These are phyloP conservation scores for Zygoascus tannicola DNA, from an alignment of 805 yeast species.

Conservation along the genomic window DNA sequence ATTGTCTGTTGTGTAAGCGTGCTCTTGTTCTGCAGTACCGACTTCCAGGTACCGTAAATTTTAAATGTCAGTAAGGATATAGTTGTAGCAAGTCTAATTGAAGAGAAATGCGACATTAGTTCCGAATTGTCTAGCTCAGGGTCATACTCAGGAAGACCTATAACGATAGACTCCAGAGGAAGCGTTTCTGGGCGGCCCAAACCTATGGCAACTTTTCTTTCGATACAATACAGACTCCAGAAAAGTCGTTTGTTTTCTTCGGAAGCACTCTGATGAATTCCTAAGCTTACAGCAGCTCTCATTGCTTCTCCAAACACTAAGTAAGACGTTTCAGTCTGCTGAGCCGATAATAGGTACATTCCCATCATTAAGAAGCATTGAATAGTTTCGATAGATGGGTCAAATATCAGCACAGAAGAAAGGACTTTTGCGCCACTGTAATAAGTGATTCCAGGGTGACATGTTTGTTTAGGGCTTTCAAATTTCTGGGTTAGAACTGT, in stretches of 20 bases:
- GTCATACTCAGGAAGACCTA: neutral
- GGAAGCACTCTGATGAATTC: neutral
- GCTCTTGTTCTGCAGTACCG: neutral
- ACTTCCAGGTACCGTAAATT: constrained; percentile 2
- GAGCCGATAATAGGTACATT: neutral
- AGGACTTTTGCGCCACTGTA: constrained; percentile 3
- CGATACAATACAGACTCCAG: constrained; percentile 4
- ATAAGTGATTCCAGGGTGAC: constrained; percentile 1
- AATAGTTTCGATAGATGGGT: constrained; percentile 3
- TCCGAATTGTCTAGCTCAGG: neutral
- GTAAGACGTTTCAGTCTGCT: neutral
- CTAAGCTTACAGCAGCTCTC: neutral
- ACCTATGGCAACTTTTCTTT: neutral
- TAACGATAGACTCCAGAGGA: neutral
- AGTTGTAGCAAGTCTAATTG: neutral
- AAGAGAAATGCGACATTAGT: neutral
- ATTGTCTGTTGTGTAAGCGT: neutral
- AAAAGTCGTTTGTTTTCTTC: constrained; percentile 2
- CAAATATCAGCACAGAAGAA: neutral
- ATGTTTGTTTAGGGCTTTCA: too few species aligned
- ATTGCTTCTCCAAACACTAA: constrained; percentile 1
- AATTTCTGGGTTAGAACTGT: neutral
- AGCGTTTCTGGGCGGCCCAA: constrained; percentile 5
- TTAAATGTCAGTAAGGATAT: constrained; percentile 2
- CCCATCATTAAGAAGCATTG: constrained; percentile 1